phyloP scores from a whole-genome alignment of 129 eudicot species.

The Lactuca sativa region DNA sequence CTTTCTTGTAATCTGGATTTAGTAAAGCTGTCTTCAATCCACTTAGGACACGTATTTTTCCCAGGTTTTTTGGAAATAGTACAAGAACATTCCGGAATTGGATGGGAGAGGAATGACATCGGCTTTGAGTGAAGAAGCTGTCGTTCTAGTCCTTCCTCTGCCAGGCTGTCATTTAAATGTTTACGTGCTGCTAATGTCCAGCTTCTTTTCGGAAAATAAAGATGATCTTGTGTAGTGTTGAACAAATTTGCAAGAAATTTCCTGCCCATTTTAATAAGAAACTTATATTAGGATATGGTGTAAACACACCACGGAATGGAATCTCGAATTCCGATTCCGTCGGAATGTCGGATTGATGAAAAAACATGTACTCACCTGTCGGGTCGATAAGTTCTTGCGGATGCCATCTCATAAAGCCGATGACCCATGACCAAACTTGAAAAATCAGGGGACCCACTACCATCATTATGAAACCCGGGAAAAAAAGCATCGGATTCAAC shows the following conservation, averaged over 20 bases:
- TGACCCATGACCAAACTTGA: slow-evolving; percentile 95
- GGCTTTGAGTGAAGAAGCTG: slow-evolving; percentile 48
- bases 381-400: slow-evolving; percentile 85
- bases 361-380: slow-evolving; percentile 53
- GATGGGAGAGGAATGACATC: slow-evolving; percentile 75
- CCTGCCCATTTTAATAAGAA: slow-evolving; percentile 43
- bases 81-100: slow-evolving; percentile 90
- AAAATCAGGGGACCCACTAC: slow-evolving; percentile 86
- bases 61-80: slow-evolving; percentile 42
- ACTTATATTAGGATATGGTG: too few species aligned
- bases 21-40: slow-evolving; percentile 47
- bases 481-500: slow-evolving; percentile 90
- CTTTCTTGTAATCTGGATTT: slow-evolving; percentile 34
- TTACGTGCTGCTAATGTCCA: slow-evolving; percentile 66
- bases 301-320: too few species aligned
- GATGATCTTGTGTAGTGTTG: slow-evolving; percentile 56
- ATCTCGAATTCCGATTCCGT: too few species aligned
- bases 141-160: slow-evolving; percentile 62
- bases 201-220: slow-evolving; percentile 64
- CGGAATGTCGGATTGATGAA: neutral
- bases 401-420: slow-evolving; percentile 74
- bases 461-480: slow-evolving; percentile 91
- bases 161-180: slow-evolving; percentile 76
- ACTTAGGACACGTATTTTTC: slow-evolving; percentile 65
- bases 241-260: slow-evolving; percentile 66